Evolutionary conservation across 1,284 basidiomycete species (phyloP).

Genomic region (Rhodotorula glutinis): DNA sequence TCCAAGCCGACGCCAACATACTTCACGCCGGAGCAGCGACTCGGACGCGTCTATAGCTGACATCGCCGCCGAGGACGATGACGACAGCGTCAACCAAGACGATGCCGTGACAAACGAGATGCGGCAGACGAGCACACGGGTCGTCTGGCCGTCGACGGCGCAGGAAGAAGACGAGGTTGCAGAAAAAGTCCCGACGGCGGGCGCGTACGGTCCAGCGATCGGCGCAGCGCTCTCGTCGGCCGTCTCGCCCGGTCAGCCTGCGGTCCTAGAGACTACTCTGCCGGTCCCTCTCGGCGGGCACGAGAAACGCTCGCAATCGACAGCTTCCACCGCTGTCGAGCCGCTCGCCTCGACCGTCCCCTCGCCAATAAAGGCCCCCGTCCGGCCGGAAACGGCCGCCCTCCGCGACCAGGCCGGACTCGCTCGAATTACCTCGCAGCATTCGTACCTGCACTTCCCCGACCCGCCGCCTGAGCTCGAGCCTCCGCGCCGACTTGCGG

Average conservation of each 20-base stretch:
- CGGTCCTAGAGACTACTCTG: too few species aligned
- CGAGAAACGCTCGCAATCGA: too few species aligned
- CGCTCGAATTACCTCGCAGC: too few species aligned
- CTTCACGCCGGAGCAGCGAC: too few species aligned
- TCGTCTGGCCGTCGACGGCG: not conserved
- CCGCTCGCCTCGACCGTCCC: not conserved
- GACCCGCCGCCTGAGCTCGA: constrained; percentile 32
- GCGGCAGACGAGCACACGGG: not conserved
- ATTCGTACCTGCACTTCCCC: constrained; percentile 33
- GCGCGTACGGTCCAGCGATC: constrained; percentile 10
- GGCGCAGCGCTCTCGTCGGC: not conserved
- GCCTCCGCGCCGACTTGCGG: constrained; percentile 4
- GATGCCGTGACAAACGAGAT: constrained; percentile 4
- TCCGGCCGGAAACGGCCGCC: not conserved
- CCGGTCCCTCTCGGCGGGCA: too few species aligned
- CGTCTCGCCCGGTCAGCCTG: too few species aligned
- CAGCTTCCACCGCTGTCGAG: too few species aligned
- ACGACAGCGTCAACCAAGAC: not conserved
- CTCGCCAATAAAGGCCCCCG: constrained; percentile 8
- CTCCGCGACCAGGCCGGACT: not conserved
- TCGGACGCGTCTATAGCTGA: not conserved
- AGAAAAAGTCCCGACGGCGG: not conserved
- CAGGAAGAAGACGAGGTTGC: constrained; percentile 16
- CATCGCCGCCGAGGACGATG: not conserved
- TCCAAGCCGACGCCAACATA: not conserved